phyloP scores from a whole-genome alignment of 495 filamentous ascomycete genomes.

The Pyronema domesticum region DNA sequence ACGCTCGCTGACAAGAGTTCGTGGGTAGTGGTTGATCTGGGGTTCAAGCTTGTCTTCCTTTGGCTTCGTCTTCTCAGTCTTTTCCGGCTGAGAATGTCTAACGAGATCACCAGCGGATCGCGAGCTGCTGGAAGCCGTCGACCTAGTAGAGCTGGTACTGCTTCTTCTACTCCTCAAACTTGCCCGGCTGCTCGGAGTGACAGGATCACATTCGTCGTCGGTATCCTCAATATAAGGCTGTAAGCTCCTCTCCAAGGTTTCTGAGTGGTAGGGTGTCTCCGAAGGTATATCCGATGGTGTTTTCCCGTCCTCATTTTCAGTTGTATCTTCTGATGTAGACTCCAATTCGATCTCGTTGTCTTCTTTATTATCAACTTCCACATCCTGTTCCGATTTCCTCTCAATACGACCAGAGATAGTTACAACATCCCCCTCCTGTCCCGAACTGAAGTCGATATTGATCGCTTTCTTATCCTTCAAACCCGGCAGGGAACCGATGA shows the following conservation, averaged over 20 bases:
- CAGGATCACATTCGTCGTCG: constrained; percentile 25
- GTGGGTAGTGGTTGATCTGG: constrained; percentile 25
- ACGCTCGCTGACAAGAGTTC: constrained; percentile 61
- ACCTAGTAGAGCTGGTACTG: neutral
- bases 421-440: constrained; percentile 36
- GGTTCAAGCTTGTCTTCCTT: constrained; percentile 21
- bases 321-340: neutral
- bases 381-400: constrained; percentile 5
- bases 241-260: constrained; percentile 12
- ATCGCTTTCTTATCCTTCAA: constrained; percentile 48
- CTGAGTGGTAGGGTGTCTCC: too few species aligned
- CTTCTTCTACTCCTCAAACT: constrained; percentile 26
- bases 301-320: constrained; percentile 2
- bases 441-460: constrained; percentile 71
- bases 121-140: constrained; percentile 5
- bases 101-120: too few species aligned
- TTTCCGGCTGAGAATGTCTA: too few species aligned
- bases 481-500: constrained; percentile 79
- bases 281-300: too few species aligned
- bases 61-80: constrained; percentile 7
- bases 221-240: constrained; percentile 25
- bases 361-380: neutral
- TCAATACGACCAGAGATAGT: constrained; percentile 21
- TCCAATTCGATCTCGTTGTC: constrained; percentile 2
- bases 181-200: constrained; percentile 18